Conservation (phyloP, 2,329 filamentous ascomycete genomes). For the Trichophyton mentagrophytes region DNA sequence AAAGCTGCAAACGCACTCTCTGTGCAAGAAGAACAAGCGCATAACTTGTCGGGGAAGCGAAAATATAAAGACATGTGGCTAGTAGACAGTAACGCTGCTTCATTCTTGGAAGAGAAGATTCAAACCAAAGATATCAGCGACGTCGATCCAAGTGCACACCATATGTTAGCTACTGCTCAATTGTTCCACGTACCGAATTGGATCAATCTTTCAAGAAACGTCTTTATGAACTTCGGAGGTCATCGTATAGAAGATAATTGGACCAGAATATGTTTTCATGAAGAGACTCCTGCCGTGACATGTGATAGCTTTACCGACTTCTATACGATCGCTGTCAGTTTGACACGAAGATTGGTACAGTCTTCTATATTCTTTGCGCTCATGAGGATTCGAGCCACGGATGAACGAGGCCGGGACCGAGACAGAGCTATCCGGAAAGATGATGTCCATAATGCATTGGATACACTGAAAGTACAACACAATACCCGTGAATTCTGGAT, state of each 20-base stretch:
- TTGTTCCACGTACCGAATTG: constrained; percentile 50
- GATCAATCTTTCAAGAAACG: constrained; percentile 48
- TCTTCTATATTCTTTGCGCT: constrained; percentile 57
- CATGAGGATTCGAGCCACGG: constrained; percentile 48
- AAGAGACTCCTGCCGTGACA: constrained; percentile 54
- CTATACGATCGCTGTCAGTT: constrained; percentile 50
- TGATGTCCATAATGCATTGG: constrained; percentile 44
- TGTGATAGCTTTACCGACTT: constrained; percentile 67
- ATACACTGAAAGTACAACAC: constrained; percentile 40
- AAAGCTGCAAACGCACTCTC: constrained; percentile 54
- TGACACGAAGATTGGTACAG: constrained; percentile 59
- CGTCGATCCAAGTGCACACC: constrained; percentile 13
- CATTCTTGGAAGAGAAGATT: constrained; percentile 20
- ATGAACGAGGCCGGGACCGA: constrained; percentile 19
- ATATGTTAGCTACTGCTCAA: constrained; percentile 37
- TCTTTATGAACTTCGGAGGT: constrained; percentile 62
- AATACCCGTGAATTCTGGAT: constrained; percentile 41
- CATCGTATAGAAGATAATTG: constrained; percentile 53
- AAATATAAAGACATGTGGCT: constrained; percentile 56
- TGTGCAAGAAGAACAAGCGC: constrained; percentile 49
- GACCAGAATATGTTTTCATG: constrained; percentile 42
- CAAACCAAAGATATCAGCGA: constrained; percentile 15
- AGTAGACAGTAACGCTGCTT: constrained; percentile 35
- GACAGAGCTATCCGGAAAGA: constrained; percentile 28
- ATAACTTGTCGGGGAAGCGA: constrained; percentile 46